Evolutionary conservation across 306 rosid species (phyloP), one percentile per base, ranked within the genome.

Genomic region (Neltuma alba): DNA sequence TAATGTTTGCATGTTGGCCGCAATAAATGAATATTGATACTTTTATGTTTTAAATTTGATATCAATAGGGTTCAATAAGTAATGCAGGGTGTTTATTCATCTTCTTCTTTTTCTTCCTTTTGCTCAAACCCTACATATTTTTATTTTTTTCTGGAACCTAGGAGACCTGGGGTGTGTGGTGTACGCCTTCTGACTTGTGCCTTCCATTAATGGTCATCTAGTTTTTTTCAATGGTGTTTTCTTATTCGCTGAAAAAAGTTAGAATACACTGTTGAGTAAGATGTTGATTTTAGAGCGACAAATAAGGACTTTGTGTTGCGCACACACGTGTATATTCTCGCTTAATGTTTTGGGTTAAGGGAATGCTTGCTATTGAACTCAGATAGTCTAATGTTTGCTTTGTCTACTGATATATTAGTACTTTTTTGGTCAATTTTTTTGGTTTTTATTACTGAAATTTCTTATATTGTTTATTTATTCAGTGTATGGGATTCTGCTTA

Each of bases 401-500:
- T 65, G 50, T 64, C 54, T 58, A 66, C 15, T 72, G 28, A 38
- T 70, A n/a, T 55, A 25, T 57, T 11, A 25, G 63, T 58, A 20
- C 3, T 27, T 27, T 58, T 21, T 9, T 67, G 4, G n/a, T 15
- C 31, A 48, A n/a, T 66, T 42, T 82, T 36, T 65, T 54, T 48
- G 23, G 34, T 61, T 18, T 20, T 72, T 44, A 14, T 37, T 42
- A 38, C 54, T 13, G 9, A 15, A 13, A 40, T 41, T 68, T 68
- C 23, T 21, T 40, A 23, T 38, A 41, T 42, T 61, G 27, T 50
- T 85, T 75, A 70, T 40, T 74, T 72, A 45, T 34, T 27, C 40
- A 34, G 33, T 58, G 58, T 18, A 25, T 62, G 15, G 55, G 69
- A 54, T 62, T 25, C 72, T 18, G 61, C 15, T 38, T 72, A 54